These are phyloP conservation scores for Apophysomyces ossiformis DNA, from an alignment of 371 early-diverging fungal genomes.

Conservation along the genomic window DNA sequence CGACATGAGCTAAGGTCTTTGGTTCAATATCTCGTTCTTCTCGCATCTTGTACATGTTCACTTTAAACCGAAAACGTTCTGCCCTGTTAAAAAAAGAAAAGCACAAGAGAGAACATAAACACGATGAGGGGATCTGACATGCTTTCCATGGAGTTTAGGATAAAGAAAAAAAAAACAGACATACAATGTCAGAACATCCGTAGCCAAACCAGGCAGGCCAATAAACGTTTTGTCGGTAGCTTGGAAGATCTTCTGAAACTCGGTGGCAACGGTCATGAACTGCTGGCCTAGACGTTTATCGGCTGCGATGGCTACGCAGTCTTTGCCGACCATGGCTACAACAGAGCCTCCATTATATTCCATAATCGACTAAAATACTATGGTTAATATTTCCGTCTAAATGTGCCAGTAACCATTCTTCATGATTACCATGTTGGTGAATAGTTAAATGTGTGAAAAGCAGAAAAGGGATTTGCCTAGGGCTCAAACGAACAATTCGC, in stretches of 20 bases:
- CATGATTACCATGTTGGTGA: constrained; percentile 4
- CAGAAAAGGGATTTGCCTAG: background rate
- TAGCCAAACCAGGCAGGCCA: constrained; percentile 96
- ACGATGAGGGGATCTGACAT: background rate
- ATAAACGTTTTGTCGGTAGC: constrained; percentile 87
- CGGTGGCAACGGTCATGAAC: constrained; percentile 90
- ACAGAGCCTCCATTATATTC: constrained; percentile 95
- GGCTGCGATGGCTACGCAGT: constrained; percentile 97
- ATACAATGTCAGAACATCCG: constrained; percentile 97
- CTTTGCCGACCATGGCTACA: constrained; percentile 99
- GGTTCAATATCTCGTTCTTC: constrained; percentile 98
- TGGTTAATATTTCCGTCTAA: too few species aligned
- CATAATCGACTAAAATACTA: constrained; percentile 72
- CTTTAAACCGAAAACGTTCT: constrained; percentile 92
- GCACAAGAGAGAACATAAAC: background rate
- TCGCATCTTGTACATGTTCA: constrained; percentile 96
- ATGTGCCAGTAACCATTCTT: too few species aligned
- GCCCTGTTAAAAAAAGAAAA: constrained; percentile 49
- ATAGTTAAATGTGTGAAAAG: background rate
- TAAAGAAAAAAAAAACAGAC: constrained; percentile 10
- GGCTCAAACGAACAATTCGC: background rate
- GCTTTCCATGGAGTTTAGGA: background rate
- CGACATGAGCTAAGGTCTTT: constrained; percentile 92
- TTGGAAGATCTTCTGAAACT: constrained; percentile 94
- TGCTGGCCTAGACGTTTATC: constrained; percentile 96